Percentiles rank a stretch among this genome's conserved stretches.
These are phyloP conservation scores for Glebionis coronaria DNA, from an alignment of 129 eudicot genomes.

Conservation along the genomic window DNA sequence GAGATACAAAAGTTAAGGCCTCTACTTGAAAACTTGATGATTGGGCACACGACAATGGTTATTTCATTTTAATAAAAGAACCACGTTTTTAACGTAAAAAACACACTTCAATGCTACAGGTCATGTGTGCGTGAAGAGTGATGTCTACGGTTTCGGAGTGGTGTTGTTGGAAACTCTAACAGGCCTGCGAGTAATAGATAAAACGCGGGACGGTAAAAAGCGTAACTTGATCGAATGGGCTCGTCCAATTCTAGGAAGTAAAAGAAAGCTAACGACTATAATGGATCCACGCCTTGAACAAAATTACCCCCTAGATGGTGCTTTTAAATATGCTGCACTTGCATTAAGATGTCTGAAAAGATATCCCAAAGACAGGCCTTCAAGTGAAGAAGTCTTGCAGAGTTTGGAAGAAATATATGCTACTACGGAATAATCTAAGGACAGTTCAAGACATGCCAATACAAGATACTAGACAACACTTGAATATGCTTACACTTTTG, in stretches of 20 bases:
- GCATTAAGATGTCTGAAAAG: conserved; percentile 15
- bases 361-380: conserved; percentile 23
- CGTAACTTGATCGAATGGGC: conserved; percentile 5
- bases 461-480: neutral
- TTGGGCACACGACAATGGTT: neutral
- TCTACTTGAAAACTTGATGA: no score
- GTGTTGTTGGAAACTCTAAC: conserved; percentile 23
- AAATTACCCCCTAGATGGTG: conserved; percentile 13
- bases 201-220: neutral
- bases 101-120: conserved; percentile 9
- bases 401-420: conserved; percentile 18
- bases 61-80: no score
- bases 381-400: conserved; percentile 26
- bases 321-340: conserved; percentile 7
- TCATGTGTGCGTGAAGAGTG: conserved; percentile 13
- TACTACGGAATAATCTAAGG: neutral
- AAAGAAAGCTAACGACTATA: conserved; percentile 4
- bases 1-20: no score
- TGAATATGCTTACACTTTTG: neutral
- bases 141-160: conserved; percentile 32
- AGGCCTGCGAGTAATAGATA: neutral
- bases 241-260: neutral
- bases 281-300: conserved; percentile 29
- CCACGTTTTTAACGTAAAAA: no score
- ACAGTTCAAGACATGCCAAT: neutral